Conservation (phyloP, 352 stramenopile species). For the Pythium sp. region DNA sequence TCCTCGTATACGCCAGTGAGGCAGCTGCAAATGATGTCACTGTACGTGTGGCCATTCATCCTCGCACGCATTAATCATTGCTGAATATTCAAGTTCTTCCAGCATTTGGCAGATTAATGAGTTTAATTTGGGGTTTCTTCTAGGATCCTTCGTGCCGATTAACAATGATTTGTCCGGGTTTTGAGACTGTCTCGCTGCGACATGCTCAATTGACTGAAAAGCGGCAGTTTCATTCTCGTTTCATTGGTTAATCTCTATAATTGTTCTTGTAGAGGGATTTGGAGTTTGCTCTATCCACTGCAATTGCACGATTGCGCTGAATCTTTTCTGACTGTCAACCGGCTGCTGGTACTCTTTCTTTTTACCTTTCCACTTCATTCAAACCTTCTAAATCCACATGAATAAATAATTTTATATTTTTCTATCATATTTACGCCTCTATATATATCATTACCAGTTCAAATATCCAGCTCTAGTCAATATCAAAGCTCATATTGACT, state of each 20-base stretch:
- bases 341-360: background rate
- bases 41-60: background rate
- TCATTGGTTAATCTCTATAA: constrained; percentile 13
- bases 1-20: background rate
- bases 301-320: background rate
- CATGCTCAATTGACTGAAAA: constrained; percentile 1
- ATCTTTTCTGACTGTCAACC: constrained; percentile 1
- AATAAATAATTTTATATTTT: background rate
- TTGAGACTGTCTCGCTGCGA: background rate
- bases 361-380: background rate
- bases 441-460: background rate
- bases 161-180: background rate
- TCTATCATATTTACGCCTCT: background rate
- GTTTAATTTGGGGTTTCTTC: background rate
- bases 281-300: background rate
- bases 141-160: background rate
- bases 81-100: background rate
- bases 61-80: background rate
- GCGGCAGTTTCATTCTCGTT: background rate
- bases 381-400: background rate
- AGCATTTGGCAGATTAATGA: background rate
- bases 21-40: background rate
- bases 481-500: too few relatives aligned
- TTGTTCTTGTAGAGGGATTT: constrained; percentile 3
- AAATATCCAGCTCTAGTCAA: background rate